phyloP scores from a whole-genome alignment of 306 rosid genomes.

The Hippophae tibetana region DNA sequence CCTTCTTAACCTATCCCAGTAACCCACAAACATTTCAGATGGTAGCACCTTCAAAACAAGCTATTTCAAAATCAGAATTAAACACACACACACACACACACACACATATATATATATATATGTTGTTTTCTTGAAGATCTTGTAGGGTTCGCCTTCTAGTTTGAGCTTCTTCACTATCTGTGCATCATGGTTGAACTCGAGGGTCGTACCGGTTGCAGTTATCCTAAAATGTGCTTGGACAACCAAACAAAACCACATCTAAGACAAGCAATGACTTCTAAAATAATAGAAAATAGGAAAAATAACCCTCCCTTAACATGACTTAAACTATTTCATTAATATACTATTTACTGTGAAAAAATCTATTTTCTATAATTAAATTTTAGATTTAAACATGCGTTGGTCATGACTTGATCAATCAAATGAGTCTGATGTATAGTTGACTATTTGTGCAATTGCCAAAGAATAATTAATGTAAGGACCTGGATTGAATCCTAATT shows the following conservation, averaged over 20 bases:
- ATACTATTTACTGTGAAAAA: too few relatives aligned
- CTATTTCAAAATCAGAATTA: conserved; percentile 86
- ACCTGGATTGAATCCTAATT: too few relatives aligned
- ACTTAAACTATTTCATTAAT: too few relatives aligned
- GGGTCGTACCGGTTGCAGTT: conserved; percentile 79
- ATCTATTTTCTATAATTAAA: too few relatives aligned
- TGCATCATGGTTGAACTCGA: conserved; percentile 76
- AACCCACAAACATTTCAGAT: conserved; percentile 85
- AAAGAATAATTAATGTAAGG: too few relatives aligned
- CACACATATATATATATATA: conserved; percentile 79
- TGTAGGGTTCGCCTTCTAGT: conserved; percentile 83
- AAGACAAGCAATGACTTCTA: neutral
- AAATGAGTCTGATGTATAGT: too few relatives aligned
- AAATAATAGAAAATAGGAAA: neutral
- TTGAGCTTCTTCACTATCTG: conserved; percentile 80
- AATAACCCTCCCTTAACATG: neutral
- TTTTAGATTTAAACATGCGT: too few relatives aligned
- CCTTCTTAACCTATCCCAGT: conserved; percentile 98
- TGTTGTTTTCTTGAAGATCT: conserved; percentile 92
- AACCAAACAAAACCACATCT: conserved; percentile 21
- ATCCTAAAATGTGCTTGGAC: conserved; percentile 75
- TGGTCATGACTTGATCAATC: too few relatives aligned
- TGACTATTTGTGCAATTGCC: too few relatives aligned
- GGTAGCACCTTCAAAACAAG: conserved; percentile 93
- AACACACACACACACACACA: too few relatives aligned